Evolutionary conservation across 1,284 basidiomycete species (phyloP), one percentile per base, ranked within the genome.

Genomic region (Ganoderma boninense): DNA sequence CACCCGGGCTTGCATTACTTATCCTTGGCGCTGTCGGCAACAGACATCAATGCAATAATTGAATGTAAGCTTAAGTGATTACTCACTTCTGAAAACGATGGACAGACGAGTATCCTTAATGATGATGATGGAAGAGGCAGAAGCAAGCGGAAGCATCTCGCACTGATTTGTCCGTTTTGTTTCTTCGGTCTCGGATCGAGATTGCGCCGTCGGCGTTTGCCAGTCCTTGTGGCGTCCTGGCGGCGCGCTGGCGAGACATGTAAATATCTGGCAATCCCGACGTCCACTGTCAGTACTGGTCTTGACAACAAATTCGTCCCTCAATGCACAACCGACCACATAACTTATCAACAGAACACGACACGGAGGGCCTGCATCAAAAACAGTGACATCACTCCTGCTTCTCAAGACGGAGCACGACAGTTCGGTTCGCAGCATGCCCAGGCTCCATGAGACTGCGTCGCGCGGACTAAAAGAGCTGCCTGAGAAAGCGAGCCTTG

Each of bases 401-500:
- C 29, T 32, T 23, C 54, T 11, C 35, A 20, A 23, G 35, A 35
- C 32, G 57, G n/a, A 61, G 29, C 14, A 16, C 42, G 65, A 16
- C 65, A 42, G 57, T 18, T 23, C 32, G 43, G 6, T 4, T 26
- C 11, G 56, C 56, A 59, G 44, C 46, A n/a, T 46, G 57, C 18
- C 56, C 43, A 52, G 32, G 16, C n/a, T 29, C 13, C 65, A 35
- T 66, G 65, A 62, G 65, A 66, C 59, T 44, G n/a, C 44, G 38
- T 66, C 59, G 59, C 44, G 62, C 65, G 59, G 23, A 23, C 44
- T 60, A 57, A 66, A 66, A 46, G 46, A 56, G 26, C 57, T 62
- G 38, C 59, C 35, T 57, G 49, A 62, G 35, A 26, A 20, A 11
- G 20, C 18, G 38, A 32, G 18, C 13, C 23, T 26, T 16, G 54